These are phyloP conservation scores for Lomentospora prolificans DNA, from an alignment of 2,329 filamentous ascomycete genomes.

Conservation along the genomic window DNA sequence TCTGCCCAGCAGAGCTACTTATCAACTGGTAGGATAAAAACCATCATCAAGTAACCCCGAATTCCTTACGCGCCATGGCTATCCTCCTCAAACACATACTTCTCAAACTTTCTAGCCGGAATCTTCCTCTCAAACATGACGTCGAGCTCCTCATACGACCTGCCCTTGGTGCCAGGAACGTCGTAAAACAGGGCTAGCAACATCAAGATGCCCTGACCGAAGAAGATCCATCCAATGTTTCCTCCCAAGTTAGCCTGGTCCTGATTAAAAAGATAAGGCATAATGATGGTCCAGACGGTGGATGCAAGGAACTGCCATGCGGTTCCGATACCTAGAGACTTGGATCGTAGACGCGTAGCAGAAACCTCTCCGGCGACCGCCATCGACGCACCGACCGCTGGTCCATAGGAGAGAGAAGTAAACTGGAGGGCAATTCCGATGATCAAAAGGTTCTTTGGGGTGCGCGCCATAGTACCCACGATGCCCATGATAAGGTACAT, in stretches of 20 bases:
- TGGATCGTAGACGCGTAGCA: slow-evolving; percentile 23
- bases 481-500: slow-evolving; percentile 17
- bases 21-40: not conserved
- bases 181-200: not conserved
- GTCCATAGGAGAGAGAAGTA: slow-evolving; percentile 15
- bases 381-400: slow-evolving; percentile 10
- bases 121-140: slow-evolving; percentile 68
- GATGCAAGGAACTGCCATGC: slow-evolving; percentile 17
- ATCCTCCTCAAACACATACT: slow-evolving; percentile 6
- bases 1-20: no score
- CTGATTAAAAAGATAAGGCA: slow-evolving; percentile 17
- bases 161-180: slow-evolving; percentile 30
- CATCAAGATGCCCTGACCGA: slow-evolving; percentile 11
- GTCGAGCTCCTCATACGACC: slow-evolving; percentile 79
- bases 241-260: slow-evolving; percentile 15
- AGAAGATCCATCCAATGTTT: slow-evolving; percentile 16
- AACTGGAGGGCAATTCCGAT: slow-evolving; percentile 15
- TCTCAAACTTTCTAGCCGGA: slow-evolving; percentile 60
- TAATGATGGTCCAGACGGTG: slow-evolving; percentile 13
- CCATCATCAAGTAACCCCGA: not conserved
- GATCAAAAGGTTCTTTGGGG: slow-evolving; percentile 10
- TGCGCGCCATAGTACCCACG: slow-evolving; percentile 12
- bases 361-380: slow-evolving; percentile 23
- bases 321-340: slow-evolving; percentile 20
- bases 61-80: not conserved